These are phyloP conservation scores for Rhodotorula sp. DNA, from an alignment of 1,284 basidiomycete species.

Conservation along the genomic window DNA sequence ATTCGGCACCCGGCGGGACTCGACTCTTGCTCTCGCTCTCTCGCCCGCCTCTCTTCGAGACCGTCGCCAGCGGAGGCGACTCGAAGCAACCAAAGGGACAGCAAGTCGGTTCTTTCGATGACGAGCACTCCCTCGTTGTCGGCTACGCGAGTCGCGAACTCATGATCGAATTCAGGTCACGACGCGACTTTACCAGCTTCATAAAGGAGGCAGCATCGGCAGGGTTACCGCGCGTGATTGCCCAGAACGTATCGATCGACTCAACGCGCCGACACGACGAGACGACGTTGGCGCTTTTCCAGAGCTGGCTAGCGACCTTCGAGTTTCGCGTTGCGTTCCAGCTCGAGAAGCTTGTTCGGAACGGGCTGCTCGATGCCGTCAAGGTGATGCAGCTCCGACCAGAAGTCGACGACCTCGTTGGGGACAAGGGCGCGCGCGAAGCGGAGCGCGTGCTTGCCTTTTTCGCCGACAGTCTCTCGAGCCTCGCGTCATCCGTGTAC, in stretches of 20 bases:
- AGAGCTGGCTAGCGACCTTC: slow-evolving; percentile 10
- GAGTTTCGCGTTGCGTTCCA: slow-evolving; percentile 18
- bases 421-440: neutral
- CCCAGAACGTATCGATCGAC: neutral
- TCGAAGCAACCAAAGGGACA: neutral
- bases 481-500: neutral
- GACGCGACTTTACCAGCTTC: neutral
- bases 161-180: slow-evolving; percentile 8
- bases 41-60: slow-evolving; percentile 11
- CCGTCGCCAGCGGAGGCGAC: neutral
- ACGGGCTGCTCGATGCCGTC: slow-evolving; percentile 11
- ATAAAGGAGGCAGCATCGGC: neutral
- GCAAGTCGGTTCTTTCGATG: slow-evolving; percentile 10
- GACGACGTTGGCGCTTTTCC: neutral
- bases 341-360: slow-evolving; percentile 21
- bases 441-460: slow-evolving; percentile 14
- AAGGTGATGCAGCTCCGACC: slow-evolving; percentile 7
- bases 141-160: slow-evolving; percentile 4
- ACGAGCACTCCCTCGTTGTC: slow-evolving; percentile 1
- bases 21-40: slow-evolving; percentile 13
- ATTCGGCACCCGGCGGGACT: neutral
- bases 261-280: neutral
- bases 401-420: slow-evolving; percentile 1
- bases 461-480: slow-evolving; percentile 12
- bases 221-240: slow-evolving; percentile 10